A percentile compares a stretch with the other conserved stretches of the same genome.
phyloP scores from a whole-genome alignment of 2,329 filamentous ascomycete genomes.

The Hirsutella rhossiliensis region DNA sequence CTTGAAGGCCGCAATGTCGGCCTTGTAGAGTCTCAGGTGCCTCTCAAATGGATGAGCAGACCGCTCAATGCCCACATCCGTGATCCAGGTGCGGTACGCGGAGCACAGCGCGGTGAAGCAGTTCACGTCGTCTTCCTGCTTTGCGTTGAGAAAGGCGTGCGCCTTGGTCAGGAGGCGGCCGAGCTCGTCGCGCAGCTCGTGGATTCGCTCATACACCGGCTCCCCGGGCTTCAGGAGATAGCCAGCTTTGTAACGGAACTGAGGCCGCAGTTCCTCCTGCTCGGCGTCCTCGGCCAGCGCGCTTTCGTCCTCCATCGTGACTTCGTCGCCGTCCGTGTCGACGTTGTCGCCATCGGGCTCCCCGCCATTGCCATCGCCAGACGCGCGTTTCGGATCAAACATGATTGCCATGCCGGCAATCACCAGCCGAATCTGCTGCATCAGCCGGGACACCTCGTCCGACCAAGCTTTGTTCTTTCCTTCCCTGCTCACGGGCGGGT shows the following conservation, averaged over 20 bases:
- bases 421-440: slow-evolving; percentile 79
- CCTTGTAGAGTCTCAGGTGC: slow-evolving; percentile 69
- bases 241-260: slow-evolving; percentile 80
- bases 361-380: slow-evolving; percentile 33
- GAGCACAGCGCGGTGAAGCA: slow-evolving; percentile 91
- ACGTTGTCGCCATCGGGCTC: slow-evolving; percentile 37
- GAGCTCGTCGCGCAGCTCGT: slow-evolving; percentile 67
- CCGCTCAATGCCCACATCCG: slow-evolving; percentile 91
- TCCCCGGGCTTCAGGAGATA: slow-evolving; percentile 53
- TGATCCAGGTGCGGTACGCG: slow-evolving; percentile 91
- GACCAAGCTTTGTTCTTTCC: slow-evolving; percentile 99
- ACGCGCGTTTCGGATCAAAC: slow-evolving; percentile 69
- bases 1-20: slow-evolving; percentile 87
- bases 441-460: slow-evolving; percentile 83
- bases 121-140: slow-evolving; percentile 89
- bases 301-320: slow-evolving; percentile 33
- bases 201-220: slow-evolving; percentile 61
- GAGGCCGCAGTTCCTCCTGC: slow-evolving; percentile 72
- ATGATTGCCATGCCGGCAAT: slow-evolving; percentile 82
- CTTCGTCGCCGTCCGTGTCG: slow-evolving; percentile 41
- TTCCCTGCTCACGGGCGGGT: slow-evolving; percentile 73
- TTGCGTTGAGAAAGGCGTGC: slow-evolving; percentile 68
- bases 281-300: slow-evolving; percentile 54
- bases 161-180: slow-evolving; percentile 73
- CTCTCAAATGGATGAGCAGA: slow-evolving; percentile 89